phyloP scores from a whole-genome alignment of 352 stramenopile species.

The Thraustochytrium striatum region DNA sequence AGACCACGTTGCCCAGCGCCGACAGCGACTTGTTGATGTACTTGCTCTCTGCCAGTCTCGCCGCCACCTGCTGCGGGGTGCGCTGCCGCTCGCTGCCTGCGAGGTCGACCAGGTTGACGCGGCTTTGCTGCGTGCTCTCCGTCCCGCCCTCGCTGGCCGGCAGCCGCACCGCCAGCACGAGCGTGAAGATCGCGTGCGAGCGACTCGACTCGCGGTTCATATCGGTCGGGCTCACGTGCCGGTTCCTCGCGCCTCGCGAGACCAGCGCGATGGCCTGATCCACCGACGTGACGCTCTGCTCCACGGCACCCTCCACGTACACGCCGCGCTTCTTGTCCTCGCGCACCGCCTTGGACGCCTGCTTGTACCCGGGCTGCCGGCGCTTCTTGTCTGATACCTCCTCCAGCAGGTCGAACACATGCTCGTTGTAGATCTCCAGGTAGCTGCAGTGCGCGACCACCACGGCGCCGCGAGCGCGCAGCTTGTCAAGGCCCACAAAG shows the following conservation, averaged over 20 bases:
- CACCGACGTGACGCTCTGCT: constrained; percentile 65
- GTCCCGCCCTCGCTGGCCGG: constrained; percentile 2
- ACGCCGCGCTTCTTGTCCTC: constrained; percentile 58
- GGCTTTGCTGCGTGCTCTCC: constrained; percentile 63
- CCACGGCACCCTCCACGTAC: constrained; percentile 64
- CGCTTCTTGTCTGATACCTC: too few species aligned
- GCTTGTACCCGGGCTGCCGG: too few species aligned
- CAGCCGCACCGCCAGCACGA: constrained; percentile 73
- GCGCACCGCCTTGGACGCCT: too few species aligned
- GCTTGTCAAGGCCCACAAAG: constrained; percentile 39
- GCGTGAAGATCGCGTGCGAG: constrained; percentile 93
- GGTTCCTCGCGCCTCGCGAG: constrained; percentile 52
- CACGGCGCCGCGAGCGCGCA: constrained; percentile 11
- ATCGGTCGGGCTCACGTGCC: constrained; percentile 86
- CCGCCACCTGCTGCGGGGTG: too few species aligned
- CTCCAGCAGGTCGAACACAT: constrained; percentile 60
- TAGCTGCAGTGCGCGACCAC: constrained; percentile 55
- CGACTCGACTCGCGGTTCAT: constrained; percentile 94
- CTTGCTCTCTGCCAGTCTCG: constrained; percentile 51
- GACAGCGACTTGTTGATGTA: constrained; percentile 54
- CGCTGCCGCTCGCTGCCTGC: constrained; percentile 55
- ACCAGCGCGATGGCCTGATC: constrained; percentile 51
- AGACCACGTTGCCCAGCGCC: constrained; percentile 55
- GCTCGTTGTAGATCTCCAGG: constrained; percentile 62
- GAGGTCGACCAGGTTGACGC: constrained; percentile 46